These are phyloP conservation scores for Xylaria arbuscula DNA, from an alignment of 2,329 filamentous ascomycete genomes.

Conservation along the genomic window DNA sequence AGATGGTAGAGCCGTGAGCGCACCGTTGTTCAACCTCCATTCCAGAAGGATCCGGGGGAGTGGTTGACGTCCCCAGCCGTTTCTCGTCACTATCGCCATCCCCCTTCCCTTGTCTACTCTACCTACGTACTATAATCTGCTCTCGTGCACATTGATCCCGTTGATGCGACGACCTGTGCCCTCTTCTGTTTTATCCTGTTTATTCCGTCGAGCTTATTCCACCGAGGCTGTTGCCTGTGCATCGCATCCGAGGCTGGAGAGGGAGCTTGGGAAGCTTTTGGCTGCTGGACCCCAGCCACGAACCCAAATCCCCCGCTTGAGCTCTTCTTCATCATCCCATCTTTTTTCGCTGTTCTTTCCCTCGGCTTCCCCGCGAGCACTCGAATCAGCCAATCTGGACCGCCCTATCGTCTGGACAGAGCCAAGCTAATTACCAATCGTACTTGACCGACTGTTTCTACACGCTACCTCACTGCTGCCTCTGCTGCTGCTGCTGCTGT, in stretches of 20 bases:
- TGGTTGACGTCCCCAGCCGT: constrained; percentile 17
- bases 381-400: background rate
- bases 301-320: constrained; percentile 28
- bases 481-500: background rate
- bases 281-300: constrained; percentile 41
- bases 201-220: background rate
- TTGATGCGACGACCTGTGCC: constrained; percentile 3
- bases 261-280: constrained; percentile 28
- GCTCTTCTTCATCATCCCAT: constrained; percentile 19
- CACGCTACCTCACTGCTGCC: background rate
- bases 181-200: background rate
- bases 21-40: constrained; percentile 10
- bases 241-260: constrained; percentile 17
- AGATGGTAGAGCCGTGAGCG: background rate
- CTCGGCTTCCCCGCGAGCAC: constrained; percentile 33
- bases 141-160: background rate
- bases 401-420: background rate
- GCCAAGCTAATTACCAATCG: constrained; percentile 18
- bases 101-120: background rate
- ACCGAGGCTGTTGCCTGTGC: background rate
- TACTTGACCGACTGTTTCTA: background rate
- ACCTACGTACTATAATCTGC: background rate
- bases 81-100: background rate
- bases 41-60: constrained; percentile 23
- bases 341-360: constrained; percentile 21